Evolutionary conservation across 495 filamentous ascomycete genomes (phyloP).

Genomic region (Xylona heveae): DNA sequence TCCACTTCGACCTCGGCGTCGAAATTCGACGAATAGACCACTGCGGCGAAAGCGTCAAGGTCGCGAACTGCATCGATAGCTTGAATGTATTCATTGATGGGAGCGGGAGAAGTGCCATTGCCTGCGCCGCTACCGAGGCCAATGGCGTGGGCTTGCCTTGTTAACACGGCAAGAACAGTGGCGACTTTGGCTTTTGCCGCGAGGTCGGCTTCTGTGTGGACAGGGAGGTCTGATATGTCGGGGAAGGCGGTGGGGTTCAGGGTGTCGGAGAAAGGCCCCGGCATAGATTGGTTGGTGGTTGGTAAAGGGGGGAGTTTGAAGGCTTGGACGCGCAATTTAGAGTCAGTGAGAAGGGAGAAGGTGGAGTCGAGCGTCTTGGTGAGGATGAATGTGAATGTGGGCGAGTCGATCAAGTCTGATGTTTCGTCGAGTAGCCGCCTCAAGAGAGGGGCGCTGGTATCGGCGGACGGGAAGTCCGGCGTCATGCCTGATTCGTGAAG

Average conservation of each 20-base stretch:
- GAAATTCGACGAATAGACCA: slow-evolving; percentile 6
- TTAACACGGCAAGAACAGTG: slow-evolving; percentile 68
- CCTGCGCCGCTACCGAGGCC: slow-evolving; percentile 21
- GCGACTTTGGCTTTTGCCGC: slow-evolving; percentile 57
- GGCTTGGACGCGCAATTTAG: slow-evolving; percentile 52
- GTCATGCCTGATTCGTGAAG: slow-evolving; percentile 61
- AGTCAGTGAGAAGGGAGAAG: slow-evolving; percentile 62
- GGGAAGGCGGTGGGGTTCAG: slow-evolving; percentile 21
- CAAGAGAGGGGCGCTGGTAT: slow-evolving; percentile 32
- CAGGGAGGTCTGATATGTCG: slow-evolving; percentile 11
- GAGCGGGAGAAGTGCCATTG: slow-evolving; percentile 14
- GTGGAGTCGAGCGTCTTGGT: slow-evolving; percentile 70
- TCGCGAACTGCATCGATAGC: slow-evolving; percentile 14
- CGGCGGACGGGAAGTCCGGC: slow-evolving; percentile 5
- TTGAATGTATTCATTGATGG: slow-evolving; percentile 76
- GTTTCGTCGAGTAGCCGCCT: slow-evolving; percentile 89
- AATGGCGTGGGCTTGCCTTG: slow-evolving; percentile 73
- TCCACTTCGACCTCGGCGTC: slow-evolving; percentile 5
- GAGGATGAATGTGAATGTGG: slow-evolving; percentile 62
- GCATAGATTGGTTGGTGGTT: slow-evolving; percentile 18
- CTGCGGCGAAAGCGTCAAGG: slow-evolving; percentile 6
- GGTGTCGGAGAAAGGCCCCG: slow-evolving; percentile 18
- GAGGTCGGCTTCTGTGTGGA: slow-evolving; percentile 10
- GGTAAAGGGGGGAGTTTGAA: slow-evolving; percentile 34
- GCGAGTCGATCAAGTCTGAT: slow-evolving; percentile 85